phyloP scores from a whole-genome alignment of 2,329 filamentous ascomycete species.

The Monilinia vaccinii-corymbosi region DNA sequence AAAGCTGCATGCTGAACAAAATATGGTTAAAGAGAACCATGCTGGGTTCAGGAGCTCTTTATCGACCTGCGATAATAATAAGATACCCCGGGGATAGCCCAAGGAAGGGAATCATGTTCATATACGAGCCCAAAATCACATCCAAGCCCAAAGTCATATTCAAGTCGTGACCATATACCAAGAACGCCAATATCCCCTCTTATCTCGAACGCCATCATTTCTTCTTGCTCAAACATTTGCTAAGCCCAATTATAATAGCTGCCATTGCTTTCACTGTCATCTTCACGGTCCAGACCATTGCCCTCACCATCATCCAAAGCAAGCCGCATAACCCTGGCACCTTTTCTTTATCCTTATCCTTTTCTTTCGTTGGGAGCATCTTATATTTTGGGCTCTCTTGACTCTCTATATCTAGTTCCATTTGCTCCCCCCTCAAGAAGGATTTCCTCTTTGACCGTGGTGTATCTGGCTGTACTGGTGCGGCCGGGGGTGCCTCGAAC shows the following conservation, averaged over 20 bases:
- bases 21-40: slow-evolving; percentile 6
- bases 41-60: neutral
- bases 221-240: slow-evolving; percentile 40
- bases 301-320: slow-evolving; percentile 46
- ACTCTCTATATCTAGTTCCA: slow-evolving; percentile 56
- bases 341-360: slow-evolving; percentile 33
- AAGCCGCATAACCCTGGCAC: slow-evolving; percentile 42
- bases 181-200: slow-evolving; percentile 18
- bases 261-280: slow-evolving; percentile 44
- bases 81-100: slow-evolving; percentile 6
- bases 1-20: slow-evolving; percentile 21
- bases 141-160: slow-evolving; percentile 2
- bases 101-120: slow-evolving; percentile 4
- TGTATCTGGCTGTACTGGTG: slow-evolving; percentile 24
- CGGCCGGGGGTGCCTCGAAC: slow-evolving; percentile 49
- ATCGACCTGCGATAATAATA: slow-evolving; percentile 10
- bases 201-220: slow-evolving; percentile 26
- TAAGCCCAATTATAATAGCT: slow-evolving; percentile 41
- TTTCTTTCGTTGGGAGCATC: slow-evolving; percentile 36
- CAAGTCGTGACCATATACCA: slow-evolving; percentile 7
- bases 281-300: slow-evolving; percentile 49
- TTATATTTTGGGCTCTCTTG: slow-evolving; percentile 34
- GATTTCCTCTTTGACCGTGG: slow-evolving; percentile 15
- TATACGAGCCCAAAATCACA: slow-evolving; percentile 5
- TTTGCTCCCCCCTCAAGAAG: slow-evolving; percentile 41